Evolutionary conservation across 768 basidiomycete species (phyloP).

Genomic region (Leccinum uliginosum): DNA sequence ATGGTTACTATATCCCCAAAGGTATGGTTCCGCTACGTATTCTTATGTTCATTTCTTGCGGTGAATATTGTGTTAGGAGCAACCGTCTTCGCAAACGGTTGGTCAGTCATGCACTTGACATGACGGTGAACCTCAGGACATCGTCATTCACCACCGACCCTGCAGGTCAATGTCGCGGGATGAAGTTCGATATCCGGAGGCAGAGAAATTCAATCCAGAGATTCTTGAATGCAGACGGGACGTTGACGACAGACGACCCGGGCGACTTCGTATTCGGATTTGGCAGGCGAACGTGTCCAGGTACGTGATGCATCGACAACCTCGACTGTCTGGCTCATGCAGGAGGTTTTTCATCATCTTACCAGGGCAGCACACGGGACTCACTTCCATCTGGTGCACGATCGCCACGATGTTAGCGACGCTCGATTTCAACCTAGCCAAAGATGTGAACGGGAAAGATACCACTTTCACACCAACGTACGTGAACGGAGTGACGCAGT

Average conservation of each 20-base stretch:
- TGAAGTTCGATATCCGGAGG: slow-evolving; percentile 6
- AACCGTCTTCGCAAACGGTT: neutral
- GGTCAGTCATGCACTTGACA: neutral
- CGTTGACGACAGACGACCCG: too few species aligned
- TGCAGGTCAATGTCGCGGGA: neutral
- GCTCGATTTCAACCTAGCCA: too few species aligned
- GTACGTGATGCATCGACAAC: too few species aligned
- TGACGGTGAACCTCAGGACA: neutral
- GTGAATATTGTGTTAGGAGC: neutral
- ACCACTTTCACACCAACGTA: neutral
- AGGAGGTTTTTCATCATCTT: too few species aligned
- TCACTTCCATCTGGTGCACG: too few species aligned
- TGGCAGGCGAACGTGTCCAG: too few species aligned
- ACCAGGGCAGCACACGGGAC: too few species aligned
- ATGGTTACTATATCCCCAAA: slow-evolving; percentile 46
- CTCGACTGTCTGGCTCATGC: too few species aligned
- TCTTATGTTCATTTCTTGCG: neutral
- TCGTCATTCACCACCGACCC: neutral
- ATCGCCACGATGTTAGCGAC: too few species aligned
- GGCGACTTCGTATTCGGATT: too few species aligned
- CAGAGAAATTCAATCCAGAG: slow-evolving; percentile 8
- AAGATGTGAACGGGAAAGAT: too few species aligned
- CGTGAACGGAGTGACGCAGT: neutral
- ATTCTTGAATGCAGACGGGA: neutral
- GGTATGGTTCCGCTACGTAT: slow-evolving; percentile 21